Evolutionary conservation across 352 stramenopile species (phyloP).

Genomic region (Pythium phragmitis): DNA sequence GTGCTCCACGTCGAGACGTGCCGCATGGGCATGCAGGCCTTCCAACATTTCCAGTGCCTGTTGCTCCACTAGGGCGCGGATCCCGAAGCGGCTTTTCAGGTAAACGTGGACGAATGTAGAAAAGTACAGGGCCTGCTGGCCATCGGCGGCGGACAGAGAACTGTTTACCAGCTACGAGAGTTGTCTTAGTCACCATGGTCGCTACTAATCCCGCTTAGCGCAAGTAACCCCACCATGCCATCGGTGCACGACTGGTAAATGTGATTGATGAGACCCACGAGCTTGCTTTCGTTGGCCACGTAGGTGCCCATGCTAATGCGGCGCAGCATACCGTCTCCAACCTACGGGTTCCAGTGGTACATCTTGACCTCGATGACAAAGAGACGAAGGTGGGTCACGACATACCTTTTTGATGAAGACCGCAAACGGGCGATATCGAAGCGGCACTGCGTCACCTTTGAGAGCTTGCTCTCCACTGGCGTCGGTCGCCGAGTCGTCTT

Average conservation of each 20-base stretch:
- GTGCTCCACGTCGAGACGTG: constrained; percentile 55
- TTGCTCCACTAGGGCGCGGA: constrained; percentile 59
- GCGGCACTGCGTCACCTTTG: not conserved
- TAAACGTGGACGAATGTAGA: constrained; percentile 46
- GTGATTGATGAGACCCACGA: constrained; percentile 60
- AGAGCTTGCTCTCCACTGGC: not conserved
- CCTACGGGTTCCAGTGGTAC: not conserved
- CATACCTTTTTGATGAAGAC: constrained; percentile 13
- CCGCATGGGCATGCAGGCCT: constrained; percentile 28
- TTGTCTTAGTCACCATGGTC: not conserved
- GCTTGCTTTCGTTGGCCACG: constrained; percentile 32
- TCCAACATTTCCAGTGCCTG: constrained; percentile 60
- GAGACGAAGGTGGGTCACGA: not conserved
- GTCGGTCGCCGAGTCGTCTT: not conserved
- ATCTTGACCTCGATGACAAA: not conserved
- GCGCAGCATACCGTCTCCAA: not conserved
- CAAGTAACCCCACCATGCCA: constrained; percentile 20
- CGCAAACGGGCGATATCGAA: not conserved
- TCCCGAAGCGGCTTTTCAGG: constrained; percentile 65
- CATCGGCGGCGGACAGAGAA: not conserved
- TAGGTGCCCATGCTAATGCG: constrained; percentile 12
- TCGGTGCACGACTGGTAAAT: constrained; percentile 62
- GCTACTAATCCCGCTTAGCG: not conserved
- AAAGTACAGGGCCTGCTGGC: not conserved
- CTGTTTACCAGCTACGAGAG: not conserved